Conservation (phyloP, 2,329 filamentous ascomycete species). For the Kalmusia sp. region DNA sequence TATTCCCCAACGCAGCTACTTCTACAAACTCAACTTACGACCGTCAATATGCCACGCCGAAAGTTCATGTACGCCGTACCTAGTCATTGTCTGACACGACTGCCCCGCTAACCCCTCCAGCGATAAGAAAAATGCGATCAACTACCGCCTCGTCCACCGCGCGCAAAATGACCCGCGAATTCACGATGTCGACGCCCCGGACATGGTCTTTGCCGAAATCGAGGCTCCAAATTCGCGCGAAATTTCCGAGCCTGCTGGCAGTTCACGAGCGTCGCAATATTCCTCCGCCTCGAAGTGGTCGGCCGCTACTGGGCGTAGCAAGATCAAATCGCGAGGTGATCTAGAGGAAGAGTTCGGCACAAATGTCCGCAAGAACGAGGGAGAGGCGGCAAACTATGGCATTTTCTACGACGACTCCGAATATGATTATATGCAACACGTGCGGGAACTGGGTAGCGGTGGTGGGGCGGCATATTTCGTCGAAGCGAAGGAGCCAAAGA, state of each 20-base stretch:
- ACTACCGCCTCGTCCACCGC: conserved; percentile 93
- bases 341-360: conserved; percentile 77
- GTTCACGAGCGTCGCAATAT: conserved; percentile 54
- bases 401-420: conserved; percentile 93
- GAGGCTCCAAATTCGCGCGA: conserved; percentile 48
- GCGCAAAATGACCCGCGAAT: conserved; percentile 97
- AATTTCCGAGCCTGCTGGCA: conserved; percentile 50
- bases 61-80: conserved; percentile 71
- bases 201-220: conserved; percentile 85
- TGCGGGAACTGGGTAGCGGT: conserved; percentile 77
- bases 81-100: not conserved
- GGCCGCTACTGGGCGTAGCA: conserved; percentile 49
- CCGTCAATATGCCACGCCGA: conserved; percentile 71
- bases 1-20: not conserved
- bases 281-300: conserved; percentile 43
- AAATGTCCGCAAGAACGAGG: conserved; percentile 83
- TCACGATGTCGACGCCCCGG: conserved; percentile 85
- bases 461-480: conserved; percentile 81
- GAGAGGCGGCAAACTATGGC: conserved; percentile 92
- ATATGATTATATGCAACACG: conserved; percentile 99
- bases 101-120: conserved; percentile 52
- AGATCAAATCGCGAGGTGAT: conserved; percentile 75
- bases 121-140: conserved; percentile 90
- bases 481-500: conserved; percentile 71
- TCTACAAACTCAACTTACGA: not conserved